These are phyloP conservation scores for Cocos nucifera DNA, from an alignment of 176 grass and related monocot genomes.

Conservation along the genomic window DNA sequence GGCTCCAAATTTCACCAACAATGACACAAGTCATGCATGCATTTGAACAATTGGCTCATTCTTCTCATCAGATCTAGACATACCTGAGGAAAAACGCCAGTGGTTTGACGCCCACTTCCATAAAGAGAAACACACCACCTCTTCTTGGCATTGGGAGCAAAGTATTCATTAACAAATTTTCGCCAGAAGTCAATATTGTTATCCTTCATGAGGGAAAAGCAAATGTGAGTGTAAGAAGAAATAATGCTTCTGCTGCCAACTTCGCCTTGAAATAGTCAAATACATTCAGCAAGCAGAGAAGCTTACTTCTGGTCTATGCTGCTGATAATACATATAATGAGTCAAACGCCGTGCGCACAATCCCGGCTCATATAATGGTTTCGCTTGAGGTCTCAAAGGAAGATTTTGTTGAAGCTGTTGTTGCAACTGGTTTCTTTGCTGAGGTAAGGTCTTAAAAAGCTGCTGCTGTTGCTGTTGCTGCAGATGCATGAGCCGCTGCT, in stretches of 20 bases:
- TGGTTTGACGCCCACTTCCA: slow-evolving; percentile 87
- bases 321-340: slow-evolving; percentile 32
- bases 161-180: slow-evolving; percentile 22
- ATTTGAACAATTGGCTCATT: too few species aligned
- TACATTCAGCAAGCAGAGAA: background rate
- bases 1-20: too few species aligned
- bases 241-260: too few species aligned
- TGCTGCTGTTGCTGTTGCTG: slow-evolving; percentile 21
- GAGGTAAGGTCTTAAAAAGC: slow-evolving; percentile 13
- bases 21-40: too few species aligned
- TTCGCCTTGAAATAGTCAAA: too few species aligned
- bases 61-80: slow-evolving; percentile 2
- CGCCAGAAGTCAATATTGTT: slow-evolving; percentile 35
- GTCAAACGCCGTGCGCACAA: slow-evolving; percentile 28
- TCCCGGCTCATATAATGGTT: slow-evolving; percentile 30
- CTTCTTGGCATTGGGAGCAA: slow-evolving; percentile 27
- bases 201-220: slow-evolving; percentile 6
- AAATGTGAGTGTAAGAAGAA: background rate
- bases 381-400: slow-evolving; percentile 14
- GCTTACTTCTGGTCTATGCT: slow-evolving; percentile 30
- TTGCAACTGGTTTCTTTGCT: slow-evolving; percentile 22
- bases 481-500: background rate
- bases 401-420: slow-evolving; percentile 18
- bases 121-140: slow-evolving; percentile 28
- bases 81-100: slow-evolving; percentile 99